A percentile compares a stretch with the other conserved stretches of the same genome.
phyloP scores from a whole-genome alignment of 1,284 basidiomycete genomes.

The Coniophora puteana region DNA sequence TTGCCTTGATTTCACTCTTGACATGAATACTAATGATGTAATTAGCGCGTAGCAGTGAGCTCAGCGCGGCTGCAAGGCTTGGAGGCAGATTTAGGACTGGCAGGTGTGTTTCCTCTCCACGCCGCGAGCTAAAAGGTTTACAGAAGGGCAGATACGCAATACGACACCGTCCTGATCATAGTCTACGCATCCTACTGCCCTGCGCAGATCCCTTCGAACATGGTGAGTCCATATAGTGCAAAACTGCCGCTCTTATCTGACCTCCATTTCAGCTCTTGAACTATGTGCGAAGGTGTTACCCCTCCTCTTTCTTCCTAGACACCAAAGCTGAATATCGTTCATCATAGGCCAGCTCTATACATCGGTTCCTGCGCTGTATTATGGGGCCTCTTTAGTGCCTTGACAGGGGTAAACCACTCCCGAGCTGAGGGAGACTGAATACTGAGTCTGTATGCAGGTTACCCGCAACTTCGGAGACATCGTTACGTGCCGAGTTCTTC shows the following conservation, averaged over 20 bases:
- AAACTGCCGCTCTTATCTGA: not conserved
- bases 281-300: conserved; percentile 39
- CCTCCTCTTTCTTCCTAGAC: not conserved
- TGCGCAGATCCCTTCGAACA: conserved; percentile 59
- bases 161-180: conserved; percentile 52
- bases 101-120: conserved; percentile 30
- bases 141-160: conserved; percentile 44
- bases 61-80: conserved; percentile 57
- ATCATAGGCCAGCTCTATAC: conserved; percentile 49
- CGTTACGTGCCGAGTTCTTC: conserved; percentile 50
- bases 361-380: conserved; percentile 52
- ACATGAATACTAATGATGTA: not conserved
- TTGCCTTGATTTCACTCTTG: conserved; percentile 1
- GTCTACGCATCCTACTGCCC: conserved; percentile 56
- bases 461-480: conserved; percentile 52
- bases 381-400: conserved; percentile 56
- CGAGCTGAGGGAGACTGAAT: not conserved
- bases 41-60: conserved; percentile 54
- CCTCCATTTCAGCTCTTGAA: conserved; percentile 39
- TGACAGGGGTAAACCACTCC: conserved; percentile 49
- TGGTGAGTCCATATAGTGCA: conserved; percentile 33
- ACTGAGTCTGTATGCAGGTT: conserved; percentile 33
- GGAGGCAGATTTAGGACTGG: conserved; percentile 47
- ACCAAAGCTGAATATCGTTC: not conserved
- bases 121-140: not conserved